Evolutionary conservation across 2,329 filamentous ascomycete genomes (phyloP).

Genomic region (Colletotrichum salicis): DNA sequence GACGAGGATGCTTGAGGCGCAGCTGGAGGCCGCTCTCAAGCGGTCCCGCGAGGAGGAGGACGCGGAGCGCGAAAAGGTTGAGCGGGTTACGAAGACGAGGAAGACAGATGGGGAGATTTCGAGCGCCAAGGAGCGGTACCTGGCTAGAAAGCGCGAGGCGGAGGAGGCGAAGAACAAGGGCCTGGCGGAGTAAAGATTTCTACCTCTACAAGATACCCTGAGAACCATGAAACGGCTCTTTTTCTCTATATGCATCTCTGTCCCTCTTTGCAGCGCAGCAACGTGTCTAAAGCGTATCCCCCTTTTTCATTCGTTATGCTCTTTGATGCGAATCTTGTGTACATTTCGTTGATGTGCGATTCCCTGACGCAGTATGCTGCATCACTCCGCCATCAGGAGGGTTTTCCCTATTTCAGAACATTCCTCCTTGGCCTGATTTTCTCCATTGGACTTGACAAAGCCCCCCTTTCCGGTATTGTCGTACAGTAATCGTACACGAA

Average conservation of each 20-base stretch:
- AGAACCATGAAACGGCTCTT: constrained; percentile 13
- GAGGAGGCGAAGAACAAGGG: constrained; percentile 73
- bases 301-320: background rate
- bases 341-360: constrained; percentile 8
- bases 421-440: background rate
- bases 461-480: constrained; percentile 6
- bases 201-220: constrained; percentile 42
- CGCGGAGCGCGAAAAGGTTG: constrained; percentile 69
- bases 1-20: constrained; percentile 81
- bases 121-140: constrained; percentile 81
- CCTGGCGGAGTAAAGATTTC: constrained; percentile 39
- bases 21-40: constrained; percentile 79
- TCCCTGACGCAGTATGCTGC: background rate
- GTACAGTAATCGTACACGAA: constrained; percentile 32
- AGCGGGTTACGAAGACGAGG: constrained; percentile 76
- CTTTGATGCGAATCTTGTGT: background rate
- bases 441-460: constrained; percentile 1
- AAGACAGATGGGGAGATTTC: constrained; percentile 83
- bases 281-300: background rate
- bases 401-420: background rate
- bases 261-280: background rate
- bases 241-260: constrained; percentile 1
- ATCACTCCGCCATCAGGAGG: background rate
- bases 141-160: constrained; percentile 79
- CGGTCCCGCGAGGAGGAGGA: constrained; percentile 74